A percentile compares a stretch with the other conserved stretches of the same genome.
These are phyloP conservation scores for Serendipita sp. DNA, from an alignment of 768 basidiomycete species.

Conservation along the genomic window DNA sequence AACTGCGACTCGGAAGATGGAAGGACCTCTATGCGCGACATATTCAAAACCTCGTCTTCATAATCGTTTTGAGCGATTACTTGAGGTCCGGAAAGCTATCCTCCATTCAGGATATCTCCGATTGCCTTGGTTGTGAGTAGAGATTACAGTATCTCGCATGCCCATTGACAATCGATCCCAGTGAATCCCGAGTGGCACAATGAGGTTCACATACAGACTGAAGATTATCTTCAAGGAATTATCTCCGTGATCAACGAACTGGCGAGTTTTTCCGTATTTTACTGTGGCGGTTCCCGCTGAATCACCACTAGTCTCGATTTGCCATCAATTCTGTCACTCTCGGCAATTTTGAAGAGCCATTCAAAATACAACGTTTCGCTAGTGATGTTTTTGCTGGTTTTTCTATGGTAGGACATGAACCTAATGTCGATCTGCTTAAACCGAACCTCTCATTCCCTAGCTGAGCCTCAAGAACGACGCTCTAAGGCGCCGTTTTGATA, in stretches of 20 bases:
- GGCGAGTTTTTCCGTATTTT: slow-evolving; percentile 26
- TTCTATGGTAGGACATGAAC: slow-evolving; percentile 38
- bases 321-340: slow-evolving; percentile 72
- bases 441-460: slow-evolving; percentile 21
- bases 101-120: slow-evolving; percentile 34
- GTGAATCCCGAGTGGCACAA: slow-evolving; percentile 59
- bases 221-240: slow-evolving; percentile 71
- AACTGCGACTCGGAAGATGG: slow-evolving; percentile 7
- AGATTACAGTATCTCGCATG: neutral
- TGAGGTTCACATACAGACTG: slow-evolving; percentile 43
- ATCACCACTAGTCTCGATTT: slow-evolving; percentile 42
- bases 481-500: slow-evolving; percentile 60
- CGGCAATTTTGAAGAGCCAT: slow-evolving; percentile 62
- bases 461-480: slow-evolving; percentile 70
- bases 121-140: slow-evolving; percentile 50
- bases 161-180: slow-evolving; percentile 16
- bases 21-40: slow-evolving; percentile 8
- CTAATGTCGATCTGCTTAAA: neutral
- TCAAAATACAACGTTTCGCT: slow-evolving; percentile 22
- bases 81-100: slow-evolving; percentile 42
- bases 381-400: slow-evolving; percentile 64
- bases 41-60: slow-evolving; percentile 48
- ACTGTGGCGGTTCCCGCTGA: neutral
- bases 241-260: slow-evolving; percentile 68
- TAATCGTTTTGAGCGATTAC: slow-evolving; percentile 49